Base-by-base conservation (phyloP, 345 rosid species). In the Anacardium occidentale region DNA sequence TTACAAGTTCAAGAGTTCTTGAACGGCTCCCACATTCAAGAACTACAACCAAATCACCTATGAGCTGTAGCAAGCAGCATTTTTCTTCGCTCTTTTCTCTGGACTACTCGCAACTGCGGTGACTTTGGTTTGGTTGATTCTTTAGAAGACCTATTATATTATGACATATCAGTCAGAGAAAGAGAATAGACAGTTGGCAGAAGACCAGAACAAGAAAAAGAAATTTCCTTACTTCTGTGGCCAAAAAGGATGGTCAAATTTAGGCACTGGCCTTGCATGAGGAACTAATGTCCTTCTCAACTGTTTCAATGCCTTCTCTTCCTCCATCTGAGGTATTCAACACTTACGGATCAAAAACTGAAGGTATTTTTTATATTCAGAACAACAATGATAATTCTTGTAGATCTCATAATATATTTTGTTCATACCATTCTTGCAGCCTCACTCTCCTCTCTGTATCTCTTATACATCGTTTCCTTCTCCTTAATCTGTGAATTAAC, bases 361-460 rank as follows among this genome's bases (percentile, higher is more conserved):
- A 42, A 22, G 2, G 18, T 12, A 2, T n/a, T n/a, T n/a, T n/a
- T n/a, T n/a, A 3, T 14, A 22, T 3, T 22, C 42, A 48, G 21
- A 14, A 66, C 9, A 42, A 13, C 10, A 68, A 55, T 37, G 22
- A 22, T 24, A 68, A 42, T 45, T 26, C 42, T 5, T 34, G 13
- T 34, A 7, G 4, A 6, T 10, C n/a, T 52, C 24, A 32, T 12
- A 67, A n/a, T n/a, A n/a, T n/a, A n/a, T n/a, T n/a, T n/a, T n/a
- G 53, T 52, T 1, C 73, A 54, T 89, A 92, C 99, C 97, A 90
- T 91, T 68, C 75, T 86, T 14, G 87, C 93, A 63, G 93, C 84
- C 76, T 96, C 98, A 64, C 84, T 93, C 79, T 96, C 99, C 75
- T 96, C 98, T 78, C 99, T 84, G 77, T 88, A 89, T 85, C 99